Evolutionary conservation across 768 basidiomycete genomes (phyloP).

Genomic region (Lactarius pseudohatsudake): DNA sequence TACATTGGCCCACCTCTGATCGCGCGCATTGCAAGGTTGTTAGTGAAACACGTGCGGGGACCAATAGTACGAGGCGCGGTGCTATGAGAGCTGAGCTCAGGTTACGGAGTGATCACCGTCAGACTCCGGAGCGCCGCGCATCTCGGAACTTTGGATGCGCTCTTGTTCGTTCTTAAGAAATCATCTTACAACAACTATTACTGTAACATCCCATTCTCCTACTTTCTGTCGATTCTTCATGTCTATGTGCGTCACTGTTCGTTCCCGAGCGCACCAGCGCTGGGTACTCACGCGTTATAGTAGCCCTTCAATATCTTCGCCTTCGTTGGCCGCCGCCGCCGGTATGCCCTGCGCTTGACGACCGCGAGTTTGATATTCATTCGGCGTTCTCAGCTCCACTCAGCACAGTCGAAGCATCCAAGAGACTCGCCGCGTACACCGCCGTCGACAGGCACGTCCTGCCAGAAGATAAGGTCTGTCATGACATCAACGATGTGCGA

Average conservation of each 20-base stretch:
- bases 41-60: neutral
- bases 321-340: constrained; percentile 2
- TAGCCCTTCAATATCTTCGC: constrained; percentile 16
- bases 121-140: constrained; percentile 20
- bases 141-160: constrained; percentile 16
- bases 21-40: constrained; percentile 17
- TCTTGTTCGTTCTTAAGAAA: constrained; percentile 16
- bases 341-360: constrained; percentile 6
- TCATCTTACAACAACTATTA: neutral
- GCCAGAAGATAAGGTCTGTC: constrained; percentile 76
- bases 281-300: neutral
- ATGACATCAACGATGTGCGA: neutral
- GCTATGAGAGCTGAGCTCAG: neutral
- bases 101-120: neutral
- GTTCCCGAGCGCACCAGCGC: neutral
- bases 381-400: constrained; percentile 30
- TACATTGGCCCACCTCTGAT: constrained; percentile 14
- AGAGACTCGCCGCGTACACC: constrained; percentile 87
- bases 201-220: neutral
- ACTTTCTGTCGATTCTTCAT: neutral
- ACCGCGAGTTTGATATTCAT: neutral
- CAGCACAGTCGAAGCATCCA: constrained; percentile 72
- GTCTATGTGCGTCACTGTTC: constrained; percentile 14
- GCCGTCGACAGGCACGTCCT: constrained; percentile 90
- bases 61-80: neutral